phyloP scores from a whole-genome alignment of 345 rosid genomes.

The Gossypium stocksii region DNA sequence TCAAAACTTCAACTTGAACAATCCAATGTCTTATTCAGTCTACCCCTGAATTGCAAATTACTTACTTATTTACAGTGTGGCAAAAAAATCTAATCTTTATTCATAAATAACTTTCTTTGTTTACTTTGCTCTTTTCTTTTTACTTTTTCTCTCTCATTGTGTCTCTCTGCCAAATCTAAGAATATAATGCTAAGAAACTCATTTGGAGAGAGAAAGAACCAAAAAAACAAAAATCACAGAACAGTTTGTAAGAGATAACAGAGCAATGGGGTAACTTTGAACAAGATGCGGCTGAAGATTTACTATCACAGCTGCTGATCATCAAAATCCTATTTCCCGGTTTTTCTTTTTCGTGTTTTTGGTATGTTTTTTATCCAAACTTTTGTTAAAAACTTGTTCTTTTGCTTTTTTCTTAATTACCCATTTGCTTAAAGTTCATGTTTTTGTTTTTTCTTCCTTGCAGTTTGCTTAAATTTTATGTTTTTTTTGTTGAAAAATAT shows the following conservation, averaged over 20 bases:
- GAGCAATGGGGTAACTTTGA: conserved; percentile 46
- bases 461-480: not conserved
- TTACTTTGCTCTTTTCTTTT: conserved; percentile 6
- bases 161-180: conserved; percentile 18
- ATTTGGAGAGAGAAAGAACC: conserved; percentile 23
- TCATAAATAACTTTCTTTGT: conserved; percentile 9
- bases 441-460: conserved; percentile 17
- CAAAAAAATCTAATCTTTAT: not conserved
- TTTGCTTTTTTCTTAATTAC: not conserved
- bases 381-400: not conserved
- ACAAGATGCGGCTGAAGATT: conserved; percentile 41
- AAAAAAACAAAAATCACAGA: conserved; percentile 2
- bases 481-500: conserved; percentile 10
- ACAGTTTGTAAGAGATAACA: conserved; percentile 14
- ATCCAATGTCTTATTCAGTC: not conserved
- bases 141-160: not conserved
- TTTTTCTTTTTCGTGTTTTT: not conserved
- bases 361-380: conserved; percentile 9
- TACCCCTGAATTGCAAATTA: not conserved
- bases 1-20: not conserved
- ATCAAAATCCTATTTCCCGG: conserved; percentile 12
- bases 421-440: conserved; percentile 11
- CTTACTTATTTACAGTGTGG: not conserved
- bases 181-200: conserved; percentile 26
- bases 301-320: conserved; percentile 39